Evolutionary conservation across 2,329 filamentous ascomycete species (phyloP).

Genomic region (Penicillium sp.): DNA sequence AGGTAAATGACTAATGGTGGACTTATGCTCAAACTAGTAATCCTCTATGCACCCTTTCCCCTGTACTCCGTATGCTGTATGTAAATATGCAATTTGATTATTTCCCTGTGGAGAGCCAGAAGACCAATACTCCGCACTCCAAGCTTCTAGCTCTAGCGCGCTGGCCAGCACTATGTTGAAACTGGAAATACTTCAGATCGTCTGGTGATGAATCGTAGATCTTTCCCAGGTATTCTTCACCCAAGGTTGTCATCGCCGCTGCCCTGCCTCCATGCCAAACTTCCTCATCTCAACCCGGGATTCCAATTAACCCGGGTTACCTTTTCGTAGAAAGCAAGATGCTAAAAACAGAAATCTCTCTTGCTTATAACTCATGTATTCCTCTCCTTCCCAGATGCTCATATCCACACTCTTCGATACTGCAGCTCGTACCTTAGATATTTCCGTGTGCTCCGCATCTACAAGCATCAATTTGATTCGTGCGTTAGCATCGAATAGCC

Average conservation of each 20-base stretch:
- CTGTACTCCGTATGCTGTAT: too few species aligned
- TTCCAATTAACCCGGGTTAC: neutral
- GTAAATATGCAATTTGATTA: neutral
- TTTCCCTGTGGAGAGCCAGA: neutral
- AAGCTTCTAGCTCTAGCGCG: neutral
- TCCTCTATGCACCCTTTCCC: neutral
- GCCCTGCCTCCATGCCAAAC: neutral
- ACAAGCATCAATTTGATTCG: neutral
- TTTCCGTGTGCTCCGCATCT: neutral
- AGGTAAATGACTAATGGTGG: neutral
- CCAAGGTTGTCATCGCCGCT: neutral
- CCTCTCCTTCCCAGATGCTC: neutral
- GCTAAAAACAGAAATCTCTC: neutral
- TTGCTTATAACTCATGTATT: neutral
- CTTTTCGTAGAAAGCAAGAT: neutral
- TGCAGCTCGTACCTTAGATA: neutral
- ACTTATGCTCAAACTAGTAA: neutral
- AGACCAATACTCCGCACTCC: neutral
- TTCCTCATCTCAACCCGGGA: neutral
- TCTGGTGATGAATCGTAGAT: neutral
- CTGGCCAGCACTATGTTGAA: neutral
- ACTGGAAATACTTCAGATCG: neutral
- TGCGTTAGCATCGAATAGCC: neutral
- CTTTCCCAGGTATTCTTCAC: neutral
- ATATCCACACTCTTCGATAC: neutral